Evolutionary conservation across 73 alveolate genomes (phyloP), one percentile per base, ranked within the genome.

Genomic region (Tetrahymena thermophila): DNA sequence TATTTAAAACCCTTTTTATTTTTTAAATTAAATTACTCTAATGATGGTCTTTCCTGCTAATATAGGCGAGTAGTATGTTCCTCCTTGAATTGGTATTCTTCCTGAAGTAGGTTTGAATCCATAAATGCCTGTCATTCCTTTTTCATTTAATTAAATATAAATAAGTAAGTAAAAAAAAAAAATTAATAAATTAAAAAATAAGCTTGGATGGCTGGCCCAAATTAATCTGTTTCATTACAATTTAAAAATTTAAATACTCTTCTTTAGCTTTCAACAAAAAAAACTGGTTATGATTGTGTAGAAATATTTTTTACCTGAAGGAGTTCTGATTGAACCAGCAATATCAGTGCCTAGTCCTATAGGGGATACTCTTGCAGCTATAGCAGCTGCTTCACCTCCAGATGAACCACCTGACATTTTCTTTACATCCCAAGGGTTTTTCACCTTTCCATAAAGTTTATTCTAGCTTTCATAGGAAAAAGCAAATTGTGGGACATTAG

Each of bases 81-180:
- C 95, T 23, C 98, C 98, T 37, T 28, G 19, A 19, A 37, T 93
- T 13, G 97, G 85, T 34, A 95, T 93, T 94, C 99, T 96, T 84
- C 98, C 96, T 25, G 96, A 56, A 37, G 98, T 85, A 11, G 99
- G 98, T 94, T 96, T 97, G 84, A 98, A 94, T n/a, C 98, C 98
- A 95, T 43, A 96, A 55, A 98, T 96, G 19, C 99, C 99, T 38
- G 96, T 57, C 93, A 96, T 97, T 40, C 94, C 94, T 71, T 15
- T 58, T 58, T 58, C 17, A 44, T 44, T 44, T 17, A 44, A 58
- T 58, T 58, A 15, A 71, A 56, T 9, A 19, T 42, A 9, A 42
- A 50, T 5, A 19, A 50, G 28, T 19, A 15, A 50, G 23, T 50
- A 50, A 50, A 15, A 50, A 50, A 50, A 50, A 50, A 40, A 50